Conservation (phyloP, 2,329 filamentous ascomycete species). For the Phialophora verrucosa region DNA sequence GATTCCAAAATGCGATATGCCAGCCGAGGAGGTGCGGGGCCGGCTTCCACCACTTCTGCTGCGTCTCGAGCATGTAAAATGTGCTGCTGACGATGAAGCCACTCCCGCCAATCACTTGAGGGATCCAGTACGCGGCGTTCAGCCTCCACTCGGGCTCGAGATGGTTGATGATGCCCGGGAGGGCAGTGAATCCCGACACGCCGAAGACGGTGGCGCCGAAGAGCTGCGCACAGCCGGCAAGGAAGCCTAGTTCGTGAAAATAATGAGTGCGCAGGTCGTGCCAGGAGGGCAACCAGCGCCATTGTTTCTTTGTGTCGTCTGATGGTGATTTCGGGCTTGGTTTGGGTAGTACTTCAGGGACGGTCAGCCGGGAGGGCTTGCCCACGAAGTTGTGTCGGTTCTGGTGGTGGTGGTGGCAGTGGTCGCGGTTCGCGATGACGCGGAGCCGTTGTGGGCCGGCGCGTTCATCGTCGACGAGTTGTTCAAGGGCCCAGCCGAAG, state of each 20-base stretch:
- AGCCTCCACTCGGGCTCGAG: slow-evolving; percentile 51
- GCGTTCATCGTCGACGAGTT: slow-evolving; percentile 48
- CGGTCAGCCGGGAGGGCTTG: slow-evolving; percentile 35
- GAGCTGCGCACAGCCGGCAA: slow-evolving; percentile 64
- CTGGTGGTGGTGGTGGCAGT: slow-evolving; percentile 36
- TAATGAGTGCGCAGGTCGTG: slow-evolving; percentile 65
- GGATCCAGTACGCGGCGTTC: slow-evolving; percentile 66
- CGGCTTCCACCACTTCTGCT: slow-evolving; percentile 67
- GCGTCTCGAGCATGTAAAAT: slow-evolving; percentile 71
- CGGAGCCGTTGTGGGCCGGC: slow-evolving; percentile 9
- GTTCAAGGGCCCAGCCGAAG: slow-evolving; percentile 71
- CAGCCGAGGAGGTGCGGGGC: slow-evolving; percentile 64
- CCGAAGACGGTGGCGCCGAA: slow-evolving; percentile 68
- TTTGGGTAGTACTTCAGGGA: not conserved
- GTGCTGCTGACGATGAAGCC: slow-evolving; percentile 65
- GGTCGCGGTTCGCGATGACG: slow-evolving; percentile 20
- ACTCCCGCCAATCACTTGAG: slow-evolving; percentile 66
- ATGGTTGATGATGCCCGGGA: slow-evolving; percentile 62
- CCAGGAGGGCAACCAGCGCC: slow-evolving; percentile 66
- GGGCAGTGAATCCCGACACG: slow-evolving; percentile 65
- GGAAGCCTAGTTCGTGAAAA: slow-evolving; percentile 66
- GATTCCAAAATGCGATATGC: slow-evolving; percentile 71
- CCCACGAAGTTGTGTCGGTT: slow-evolving; percentile 45
- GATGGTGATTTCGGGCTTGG: not conserved
- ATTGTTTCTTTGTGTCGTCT: slow-evolving; percentile 43